These are phyloP conservation scores for Globisporangium cystogenes DNA, from an alignment of 352 stramenopile genomes.

Conservation along the genomic window DNA sequence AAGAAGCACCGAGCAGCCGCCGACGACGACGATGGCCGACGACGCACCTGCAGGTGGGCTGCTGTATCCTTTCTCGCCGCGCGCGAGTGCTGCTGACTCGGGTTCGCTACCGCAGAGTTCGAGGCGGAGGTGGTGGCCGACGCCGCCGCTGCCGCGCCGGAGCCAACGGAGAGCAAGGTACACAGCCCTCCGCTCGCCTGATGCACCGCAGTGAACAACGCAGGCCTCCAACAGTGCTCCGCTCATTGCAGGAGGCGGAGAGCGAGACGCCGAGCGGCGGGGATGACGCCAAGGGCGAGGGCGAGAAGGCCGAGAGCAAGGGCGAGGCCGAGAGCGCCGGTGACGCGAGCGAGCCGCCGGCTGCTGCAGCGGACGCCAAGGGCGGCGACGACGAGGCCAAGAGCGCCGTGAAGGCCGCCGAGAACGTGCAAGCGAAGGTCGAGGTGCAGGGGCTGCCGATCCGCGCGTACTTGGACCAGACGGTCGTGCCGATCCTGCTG, in stretches of 20 bases:
- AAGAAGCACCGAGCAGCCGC: no score
- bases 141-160: neutral
- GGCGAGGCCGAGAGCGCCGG: neutral
- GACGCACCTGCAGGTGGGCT: neutral
- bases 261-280: neutral
- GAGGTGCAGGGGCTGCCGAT: slow-evolving; percentile 94
- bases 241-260: neutral
- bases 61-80: no score
- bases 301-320: neutral
- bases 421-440: slow-evolving; percentile 84
- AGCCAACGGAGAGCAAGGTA: slow-evolving; percentile 1
- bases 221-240: neutral
- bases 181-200: no score
- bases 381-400: slow-evolving; percentile 19
- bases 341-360: neutral
- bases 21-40: neutral
- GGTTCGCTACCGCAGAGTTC: neutral
- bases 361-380: neutral
- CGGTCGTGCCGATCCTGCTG: slow-evolving; percentile 97
- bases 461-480: slow-evolving; percentile 97
- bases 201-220: no score
- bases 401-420: slow-evolving; percentile 60
- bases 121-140: neutral
- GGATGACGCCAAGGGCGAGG: neutral
- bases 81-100: neutral